A percentile compares a stretch with the other conserved stretches of the same genome.
Evolutionary conservation across 805 yeast species (phyloP).

Genomic region (Phaffomyces thermotolerans): DNA sequence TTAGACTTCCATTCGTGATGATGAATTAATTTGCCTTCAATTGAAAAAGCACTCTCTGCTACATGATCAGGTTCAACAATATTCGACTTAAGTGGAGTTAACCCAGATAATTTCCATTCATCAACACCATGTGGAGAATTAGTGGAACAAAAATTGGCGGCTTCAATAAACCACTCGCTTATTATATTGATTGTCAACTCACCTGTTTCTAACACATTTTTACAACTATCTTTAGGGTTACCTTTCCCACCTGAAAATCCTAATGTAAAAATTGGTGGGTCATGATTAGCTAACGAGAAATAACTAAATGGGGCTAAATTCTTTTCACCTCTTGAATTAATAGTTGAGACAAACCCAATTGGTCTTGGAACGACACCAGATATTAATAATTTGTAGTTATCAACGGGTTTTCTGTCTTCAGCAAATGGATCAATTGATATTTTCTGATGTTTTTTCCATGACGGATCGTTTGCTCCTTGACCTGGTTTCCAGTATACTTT

Average conservation of each 20-base stretch:
- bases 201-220: constrained; percentile 40
- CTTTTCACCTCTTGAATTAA: constrained; percentile 32
- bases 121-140: constrained; percentile 42
- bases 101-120: constrained; percentile 51
- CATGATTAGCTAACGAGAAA: constrained; percentile 38
- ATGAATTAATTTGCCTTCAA: constrained; percentile 45
- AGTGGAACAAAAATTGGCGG: constrained; percentile 45
- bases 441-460: constrained; percentile 31
- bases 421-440: constrained; percentile 36
- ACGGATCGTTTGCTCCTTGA: constrained; percentile 24
- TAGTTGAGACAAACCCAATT: constrained; percentile 48
- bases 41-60: constrained; percentile 52
- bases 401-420: constrained; percentile 20
- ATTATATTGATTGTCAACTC: constrained; percentile 52
- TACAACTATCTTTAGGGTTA: constrained; percentile 41
- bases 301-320: constrained; percentile 61
- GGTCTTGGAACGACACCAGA: constrained; percentile 55
- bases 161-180: constrained; percentile 59
- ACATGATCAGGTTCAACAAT: constrained; percentile 50
- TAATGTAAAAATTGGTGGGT: constrained; percentile 53
- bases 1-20: constrained; percentile 39
- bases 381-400: constrained; percentile 44
- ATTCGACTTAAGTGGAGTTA: constrained; percentile 38
- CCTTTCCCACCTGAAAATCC: constrained; percentile 40
- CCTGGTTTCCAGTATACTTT: constrained; percentile 26